Base-by-base conservation (phyloP, 140 eudicot genomes). In the Flaveria floridana region DNA sequence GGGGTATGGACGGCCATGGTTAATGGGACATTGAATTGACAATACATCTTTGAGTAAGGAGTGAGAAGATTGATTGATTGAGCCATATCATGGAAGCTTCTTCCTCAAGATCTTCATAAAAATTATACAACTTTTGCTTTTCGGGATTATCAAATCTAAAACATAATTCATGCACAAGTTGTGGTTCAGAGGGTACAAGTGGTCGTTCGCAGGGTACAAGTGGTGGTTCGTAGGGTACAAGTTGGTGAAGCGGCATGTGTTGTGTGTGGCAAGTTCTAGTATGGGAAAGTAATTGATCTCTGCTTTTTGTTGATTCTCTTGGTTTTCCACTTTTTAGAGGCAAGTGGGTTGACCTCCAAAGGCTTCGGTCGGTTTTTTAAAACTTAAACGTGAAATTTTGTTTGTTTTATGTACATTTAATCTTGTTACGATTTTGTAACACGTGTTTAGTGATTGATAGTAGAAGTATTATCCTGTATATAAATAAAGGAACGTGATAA, bases 21-120 rank as follows among this genome's bases (percentile, higher is more conserved):
- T 66, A 74, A 56, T 82, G 82, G 76, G 86, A 78, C 86, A 78
- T 10, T 59, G 86, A 82, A 78, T 79, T 74, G 86, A 82, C 86
- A 82, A 82, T 9, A 44, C 14, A 34, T 25, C 77, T 51, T 57
- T 68, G 52, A 53, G 79, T 34, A 18, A 18, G 44, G 61, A 42
- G 75, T 65, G 61, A 73, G 64, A 61, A 39, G 53, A 66, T 66
- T 73, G 83, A 78, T 78, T 72, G 86, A 82, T 82, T 50, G 62
- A 68, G 64, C 76, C 58, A 78, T 78, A 75, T 78, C 80, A 71
- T 68, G 18, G 83, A 78, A 78, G 80, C 86, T 82, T 82, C 80
- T 48, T 59, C 73, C 50, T 73, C 74, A 82, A 78, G 86, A 34
- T 76, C 47, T 25, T 76, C 18, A 71, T 55, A 44, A 71, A 81